phyloP scores from a whole-genome alignment of 129 eudicot genomes.

The Tanacetum coccineum region DNA sequence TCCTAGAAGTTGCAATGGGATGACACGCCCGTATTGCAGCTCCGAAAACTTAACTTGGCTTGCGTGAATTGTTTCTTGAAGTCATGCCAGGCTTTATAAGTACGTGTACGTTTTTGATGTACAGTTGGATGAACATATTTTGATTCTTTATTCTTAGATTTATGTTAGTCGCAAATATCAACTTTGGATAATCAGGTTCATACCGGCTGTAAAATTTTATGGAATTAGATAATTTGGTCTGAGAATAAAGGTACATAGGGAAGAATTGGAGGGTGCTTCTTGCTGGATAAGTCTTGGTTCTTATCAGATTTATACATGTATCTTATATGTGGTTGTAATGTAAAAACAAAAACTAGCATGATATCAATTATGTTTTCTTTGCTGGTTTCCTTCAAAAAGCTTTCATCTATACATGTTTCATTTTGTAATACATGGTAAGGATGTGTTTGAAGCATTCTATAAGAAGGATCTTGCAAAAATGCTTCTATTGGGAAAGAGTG shows the following conservation, averaged over 20 bases:
- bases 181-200: slow-evolving; percentile 14
- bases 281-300: slow-evolving; percentile 92
- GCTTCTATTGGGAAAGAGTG: slow-evolving; percentile 92
- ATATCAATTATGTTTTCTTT: background rate
- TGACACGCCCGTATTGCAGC: slow-evolving; percentile 93
- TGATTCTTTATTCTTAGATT: no score
- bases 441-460: slow-evolving; percentile 96
- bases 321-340: background rate
- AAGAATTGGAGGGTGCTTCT: slow-evolving; percentile 92
- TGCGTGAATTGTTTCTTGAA: slow-evolving; percentile 96
- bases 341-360: background rate
- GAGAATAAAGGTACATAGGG: slow-evolving; percentile 99
- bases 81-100: slow-evolving; percentile 94
- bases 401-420: background rate
- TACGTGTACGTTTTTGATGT: slow-evolving; percentile 9
- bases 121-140: no score
- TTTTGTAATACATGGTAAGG: slow-evolving; percentile 65
- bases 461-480: slow-evolving; percentile 97
- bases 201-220: slow-evolving; percentile 11
- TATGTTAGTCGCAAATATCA: slow-evolving; percentile 58
- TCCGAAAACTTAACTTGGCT: slow-evolving; percentile 79
- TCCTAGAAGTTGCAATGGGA: slow-evolving; percentile 84
- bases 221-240: slow-evolving; percentile 93
- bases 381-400: background rate
- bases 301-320: slow-evolving; percentile 95